Base-by-base conservation (phyloP, 2,329 filamentous ascomycete species). In the Curvularia spicifera region DNA sequence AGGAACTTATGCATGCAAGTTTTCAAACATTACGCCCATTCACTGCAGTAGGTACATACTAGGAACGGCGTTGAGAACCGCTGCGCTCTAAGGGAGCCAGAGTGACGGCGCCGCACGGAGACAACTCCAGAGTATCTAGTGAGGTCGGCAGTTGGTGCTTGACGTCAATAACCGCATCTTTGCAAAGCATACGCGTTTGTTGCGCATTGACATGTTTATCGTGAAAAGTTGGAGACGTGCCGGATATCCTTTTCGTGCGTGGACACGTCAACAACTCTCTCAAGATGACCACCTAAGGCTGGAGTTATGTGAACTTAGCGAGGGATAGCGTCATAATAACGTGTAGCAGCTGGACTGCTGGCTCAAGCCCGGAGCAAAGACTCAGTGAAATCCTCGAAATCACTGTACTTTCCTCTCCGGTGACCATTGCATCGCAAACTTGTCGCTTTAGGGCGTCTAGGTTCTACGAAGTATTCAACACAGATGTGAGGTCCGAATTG, bases 121-220 rank as follows among this genome's bases (percentile, higher is more conserved):
- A 57, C 13, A 43, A 15, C 24, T 53, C 50, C 44, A 53, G 28
- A 20, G 31, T 18, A 26, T 39, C 26, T 42, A 28, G 46, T 29
- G 42, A 51, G 43, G 31, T 53, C 31, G 35, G 35, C n/a, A 37
- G 22, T 8, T 26, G 44, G 35, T 18, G 15, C 24, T 53, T 54
- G 50, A 53, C 55, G 44, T 53, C 44, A 53, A 49, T 42, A 45
- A 51, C 50, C 50, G 44, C 37, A 43, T 44, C 15, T 24, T 43
- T 28, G 12, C 24, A 45, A 29, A 35, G n/a, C 10, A n/a, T 12
- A 18, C n/a, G 37, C 39, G 18, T 13, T 3, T 37, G 15, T 29
- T 20, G 22, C 4, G 40, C 9, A 22, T 43, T 13, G 44, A 22
- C 26, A 18, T 40, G 48, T 43, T 29, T 29, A 13, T 10, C 18